phyloP scores from a whole-genome alignment of 73 alveolate genomes.

The Paramecium tetraurelia region DNA sequence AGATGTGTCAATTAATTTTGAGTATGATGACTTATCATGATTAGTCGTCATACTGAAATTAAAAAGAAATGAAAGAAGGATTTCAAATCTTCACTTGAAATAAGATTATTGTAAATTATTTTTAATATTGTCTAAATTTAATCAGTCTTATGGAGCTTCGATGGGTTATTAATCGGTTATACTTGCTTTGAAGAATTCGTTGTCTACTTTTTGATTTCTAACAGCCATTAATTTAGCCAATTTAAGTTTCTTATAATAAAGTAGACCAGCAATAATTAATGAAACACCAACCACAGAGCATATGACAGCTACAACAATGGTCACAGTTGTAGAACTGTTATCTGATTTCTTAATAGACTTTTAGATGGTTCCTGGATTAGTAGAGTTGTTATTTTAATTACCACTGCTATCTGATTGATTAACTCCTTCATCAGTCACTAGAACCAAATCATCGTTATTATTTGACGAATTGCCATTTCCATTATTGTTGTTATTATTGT shows the following conservation, averaged over 20 bases:
- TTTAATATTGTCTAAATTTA: neutral
- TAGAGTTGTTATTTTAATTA: neutral
- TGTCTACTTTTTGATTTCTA: neutral
- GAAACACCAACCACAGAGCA: slow-evolving; percentile 44
- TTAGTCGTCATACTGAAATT: too few relatives aligned
- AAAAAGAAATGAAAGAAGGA: too few relatives aligned
- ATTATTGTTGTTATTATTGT: neutral
- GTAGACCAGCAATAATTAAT: neutral
- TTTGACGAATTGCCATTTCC: neutral
- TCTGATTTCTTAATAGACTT: neutral
- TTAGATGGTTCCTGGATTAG: neutral
- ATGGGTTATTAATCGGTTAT: neutral
- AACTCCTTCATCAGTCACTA: slow-evolving; percentile 6
- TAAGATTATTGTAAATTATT: neutral
- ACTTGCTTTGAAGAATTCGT: neutral
- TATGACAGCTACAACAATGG: slow-evolving; percentile 5
- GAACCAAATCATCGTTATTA: neutral
- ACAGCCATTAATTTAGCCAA: neutral
- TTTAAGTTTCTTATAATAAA: slow-evolving; percentile 15
- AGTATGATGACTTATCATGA: too few relatives aligned
- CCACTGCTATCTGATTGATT: neutral
- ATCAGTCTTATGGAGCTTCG: neutral
- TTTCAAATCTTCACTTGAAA: neutral
- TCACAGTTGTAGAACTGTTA: neutral
- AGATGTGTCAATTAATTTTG: too few relatives aligned